Base-by-base conservation (phyloP, 1,284 basidiomycete genomes). In the Marasmius tenuissimus region DNA sequence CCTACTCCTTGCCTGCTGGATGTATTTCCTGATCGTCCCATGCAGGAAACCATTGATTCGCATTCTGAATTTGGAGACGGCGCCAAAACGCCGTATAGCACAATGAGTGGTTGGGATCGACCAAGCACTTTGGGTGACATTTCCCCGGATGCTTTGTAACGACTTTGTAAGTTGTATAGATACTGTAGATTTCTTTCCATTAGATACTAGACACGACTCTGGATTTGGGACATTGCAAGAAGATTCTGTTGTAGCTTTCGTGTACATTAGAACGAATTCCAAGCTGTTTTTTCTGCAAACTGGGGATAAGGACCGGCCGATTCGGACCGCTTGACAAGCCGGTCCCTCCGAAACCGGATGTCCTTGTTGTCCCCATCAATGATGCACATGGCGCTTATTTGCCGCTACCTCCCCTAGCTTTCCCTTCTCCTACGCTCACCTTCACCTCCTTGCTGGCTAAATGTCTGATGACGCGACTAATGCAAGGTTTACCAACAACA, bases 71-170 rank as follows among this genome's bases (percentile, higher is more conserved):
- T 83, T 58, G 91, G 87, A 7, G 91, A 89, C 56, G 88, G 89
- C 34, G 72, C 80, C 8, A 83, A 78, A 51, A 88, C 89, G 5
- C 75, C 85, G 10, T 81, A 81, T 67, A 91, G 88, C 64, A 83
- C 83, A 33, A 81, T 82, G 69, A 89, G 87, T 67, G 74, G 75
- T 42, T 79, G 77, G 60, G 89, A 91, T 48, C 68, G 80, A 8
- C 9, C 9, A 50, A 85, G 87, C 67, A 86, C 85, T 0, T 76
- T 93, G 22, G 88, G 88, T 35, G 92, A 94, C 66, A 77, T 93
- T 48, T 93, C 91, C 16, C 92, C 92, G 1, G 86, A 91, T 61
- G 92, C 92, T 16, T 72, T 92, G 65, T 92, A 84, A 67, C 63
- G 54, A 22, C n/a, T 59, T 33, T 56, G n/a, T 55, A 37, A 39